Base-by-base conservation (phyloP, 176 grass and related monocot species). In the Aegilops longissima region DNA sequence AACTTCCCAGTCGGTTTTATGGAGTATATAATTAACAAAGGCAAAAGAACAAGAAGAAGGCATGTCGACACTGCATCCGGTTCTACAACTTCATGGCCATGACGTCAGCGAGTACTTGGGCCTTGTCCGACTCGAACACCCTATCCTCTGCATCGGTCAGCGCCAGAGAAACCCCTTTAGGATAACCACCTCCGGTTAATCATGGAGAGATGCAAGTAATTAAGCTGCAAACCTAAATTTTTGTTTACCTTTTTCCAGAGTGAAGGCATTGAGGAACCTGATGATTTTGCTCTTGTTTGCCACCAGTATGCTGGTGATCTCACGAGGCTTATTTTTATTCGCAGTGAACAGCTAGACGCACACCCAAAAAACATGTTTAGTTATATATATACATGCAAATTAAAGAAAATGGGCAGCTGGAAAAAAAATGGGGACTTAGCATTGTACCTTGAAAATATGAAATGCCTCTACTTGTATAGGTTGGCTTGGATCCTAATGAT, bases 231-330 rank as follows among this genome's bases (percentile, higher is more conserved):
- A 51, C 47, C 47, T 51, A 45, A 12, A 49, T 6, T 54, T 18
- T 54, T 31, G 5, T 16, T 89, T 81, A 89, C 93, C 90, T 88
- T 90, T 95, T 13, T 90, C 90, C 16, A 67, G 20, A 1, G 71
- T 81, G 62, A 95, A 95, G 9, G 81, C 90, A n/a, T 31, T 68
- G 18, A 95, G 61, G 66, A 95, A 88, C 49, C 87, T 84, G 34
- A 95, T 75, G 58, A 95, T 83, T 68, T 95, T 95, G 56, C 52
- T 88, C 51, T 70, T 95, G 79, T 94, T 94, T 23, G 93, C 62
- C 49, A 80, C 61, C 21, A 94, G 82, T 90, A 90, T 90, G 29
- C 52, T 54, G 6, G 14, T 29, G 34, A 95, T 92, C 79, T 90
- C 93, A 45, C 79, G 69, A 42, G 93, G 90, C 61, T 92, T 92